These are phyloP conservation scores for Ophiognomonia clavigignenti-juglandacearum DNA, from an alignment of 2,329 filamentous ascomycete genomes.

Conservation along the genomic window DNA sequence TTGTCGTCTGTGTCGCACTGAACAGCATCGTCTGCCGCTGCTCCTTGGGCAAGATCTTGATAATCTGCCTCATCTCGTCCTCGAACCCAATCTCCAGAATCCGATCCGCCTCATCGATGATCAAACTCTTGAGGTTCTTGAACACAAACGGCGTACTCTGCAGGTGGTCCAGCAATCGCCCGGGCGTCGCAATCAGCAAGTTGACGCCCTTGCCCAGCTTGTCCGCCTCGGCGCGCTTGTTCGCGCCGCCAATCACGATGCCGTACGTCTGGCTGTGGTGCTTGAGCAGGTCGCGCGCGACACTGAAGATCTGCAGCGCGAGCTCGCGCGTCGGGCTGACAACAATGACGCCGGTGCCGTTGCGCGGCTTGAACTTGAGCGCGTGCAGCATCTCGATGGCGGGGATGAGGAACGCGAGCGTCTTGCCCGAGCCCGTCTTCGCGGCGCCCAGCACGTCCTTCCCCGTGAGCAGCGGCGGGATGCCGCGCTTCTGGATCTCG, in stretches of 20 bases:
- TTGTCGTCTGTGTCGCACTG: slow-evolving; percentile 96
- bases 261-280: slow-evolving; percentile 93
- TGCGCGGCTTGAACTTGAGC: slow-evolving; percentile 89
- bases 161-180: slow-evolving; percentile 86
- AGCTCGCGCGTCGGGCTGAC: slow-evolving; percentile 92
- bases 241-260: slow-evolving; percentile 94
- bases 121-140: slow-evolving; percentile 86
- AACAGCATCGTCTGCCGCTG: slow-evolving; percentile 96
- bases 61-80: slow-evolving; percentile 94
- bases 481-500: slow-evolving; percentile 82
- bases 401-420: slow-evolving; percentile 87
- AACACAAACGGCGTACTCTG: slow-evolving; percentile 89
- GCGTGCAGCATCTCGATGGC: slow-evolving; percentile 89
- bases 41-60: slow-evolving; percentile 86
- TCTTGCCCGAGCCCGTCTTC: slow-evolving; percentile 96
- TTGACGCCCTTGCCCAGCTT: slow-evolving; percentile 95
- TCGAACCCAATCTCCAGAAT: slow-evolving; percentile 98
- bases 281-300: slow-evolving; percentile 87
- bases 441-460: slow-evolving; percentile 91
- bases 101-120: slow-evolving; percentile 95
- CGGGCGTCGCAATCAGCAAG: slow-evolving; percentile 88
- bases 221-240: slow-evolving; percentile 82
- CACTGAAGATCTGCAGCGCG: slow-evolving; percentile 92
- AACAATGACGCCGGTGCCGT: slow-evolving; percentile 87
- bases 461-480: slow-evolving; percentile 83